Conservation (phyloP, 371 early-diverging fungal genomes). For the Mucor ambiguus region DNA sequence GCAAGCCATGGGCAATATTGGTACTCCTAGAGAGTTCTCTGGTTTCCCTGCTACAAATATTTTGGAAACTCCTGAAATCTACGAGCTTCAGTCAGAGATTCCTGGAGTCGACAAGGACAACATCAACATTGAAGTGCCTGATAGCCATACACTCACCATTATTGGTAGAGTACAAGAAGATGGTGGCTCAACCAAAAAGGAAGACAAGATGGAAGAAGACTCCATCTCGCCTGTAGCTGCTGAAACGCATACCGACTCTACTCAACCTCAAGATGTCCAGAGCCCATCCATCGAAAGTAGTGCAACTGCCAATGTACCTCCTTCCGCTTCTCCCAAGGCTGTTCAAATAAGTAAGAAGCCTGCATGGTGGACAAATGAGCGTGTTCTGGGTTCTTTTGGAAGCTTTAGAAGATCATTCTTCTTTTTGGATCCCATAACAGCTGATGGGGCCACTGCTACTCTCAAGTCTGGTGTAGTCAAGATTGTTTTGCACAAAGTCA, state of each 20-base stretch:
- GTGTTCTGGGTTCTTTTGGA: constrained; percentile 13
- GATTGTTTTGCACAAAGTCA: constrained; percentile 24
- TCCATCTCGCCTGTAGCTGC: not conserved
- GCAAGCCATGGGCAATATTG: not conserved
- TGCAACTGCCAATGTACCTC: not conserved
- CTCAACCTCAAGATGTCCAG: not conserved
- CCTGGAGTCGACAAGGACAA: constrained; percentile 31
- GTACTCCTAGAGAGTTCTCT: not conserved
- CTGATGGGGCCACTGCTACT: constrained; percentile 25
- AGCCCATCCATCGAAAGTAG: too few relatives aligned
- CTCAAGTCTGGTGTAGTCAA: constrained; percentile 32
- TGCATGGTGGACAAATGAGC: constrained; percentile 15
- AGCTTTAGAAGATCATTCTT: constrained; percentile 25
- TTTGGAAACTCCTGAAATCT: constrained; percentile 24
- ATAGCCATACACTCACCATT: constrained; percentile 22
- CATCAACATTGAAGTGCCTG: constrained; percentile 27
- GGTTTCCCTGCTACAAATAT: constrained; percentile 24
- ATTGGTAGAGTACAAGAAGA: constrained; percentile 19
- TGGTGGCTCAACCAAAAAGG: not conserved
- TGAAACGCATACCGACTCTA: not conserved
- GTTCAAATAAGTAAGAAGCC: not conserved
- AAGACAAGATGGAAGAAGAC: not conserved
- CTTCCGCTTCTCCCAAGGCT: not conserved
- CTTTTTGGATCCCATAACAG: constrained; percentile 26
- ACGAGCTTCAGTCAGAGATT: constrained; percentile 29